Evolutionary conservation across 2,329 filamentous ascomycete genomes (phyloP).

Genomic region (Diaporthe citri): DNA sequence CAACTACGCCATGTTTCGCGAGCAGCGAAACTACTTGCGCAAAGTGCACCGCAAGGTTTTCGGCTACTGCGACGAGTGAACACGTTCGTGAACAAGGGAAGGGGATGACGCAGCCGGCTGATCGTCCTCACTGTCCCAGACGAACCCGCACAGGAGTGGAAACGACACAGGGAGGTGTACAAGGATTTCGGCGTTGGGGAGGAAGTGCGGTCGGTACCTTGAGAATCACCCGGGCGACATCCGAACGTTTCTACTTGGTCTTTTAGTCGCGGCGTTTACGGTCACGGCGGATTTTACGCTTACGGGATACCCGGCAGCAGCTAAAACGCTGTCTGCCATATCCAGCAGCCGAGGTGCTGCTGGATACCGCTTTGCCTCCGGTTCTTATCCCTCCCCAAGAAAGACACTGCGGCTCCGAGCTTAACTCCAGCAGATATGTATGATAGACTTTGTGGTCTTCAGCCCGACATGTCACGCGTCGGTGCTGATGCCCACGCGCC

Average conservation of each 20-base stretch:
- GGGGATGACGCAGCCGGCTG: background rate
- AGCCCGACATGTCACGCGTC: slow-evolving; percentile 29
- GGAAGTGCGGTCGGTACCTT: background rate
- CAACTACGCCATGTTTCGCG: slow-evolving; percentile 81
- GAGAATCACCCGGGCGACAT: slow-evolving; percentile 7
- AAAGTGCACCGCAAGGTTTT: slow-evolving; percentile 61
- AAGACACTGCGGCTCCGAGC: slow-evolving; percentile 34
- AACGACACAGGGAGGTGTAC: background rate
- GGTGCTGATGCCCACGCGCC: slow-evolving; percentile 24
- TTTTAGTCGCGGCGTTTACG: slow-evolving; percentile 34
- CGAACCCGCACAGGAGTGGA: background rate
- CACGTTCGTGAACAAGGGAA: background rate
- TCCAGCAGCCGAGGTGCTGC: slow-evolving; percentile 16
- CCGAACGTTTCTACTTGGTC: slow-evolving; percentile 3
- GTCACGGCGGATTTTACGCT: slow-evolving; percentile 28
- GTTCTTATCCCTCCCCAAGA: slow-evolving; percentile 27
- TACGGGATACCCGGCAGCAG: slow-evolving; percentile 40
- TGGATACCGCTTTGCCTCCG: slow-evolving; percentile 17
- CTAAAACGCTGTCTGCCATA: slow-evolving; percentile 25
- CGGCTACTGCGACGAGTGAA: slow-evolving; percentile 50
- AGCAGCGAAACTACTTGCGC: slow-evolving; percentile 75
- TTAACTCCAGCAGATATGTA: slow-evolving; percentile 42
- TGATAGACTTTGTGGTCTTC: slow-evolving; percentile 35
- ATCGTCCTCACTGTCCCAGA: background rate
- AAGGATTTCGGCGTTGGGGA: slow-evolving; percentile 13